phyloP scores from a whole-genome alignment of 1,284 basidiomycete genomes.

The Coniophora puteana region DNA sequence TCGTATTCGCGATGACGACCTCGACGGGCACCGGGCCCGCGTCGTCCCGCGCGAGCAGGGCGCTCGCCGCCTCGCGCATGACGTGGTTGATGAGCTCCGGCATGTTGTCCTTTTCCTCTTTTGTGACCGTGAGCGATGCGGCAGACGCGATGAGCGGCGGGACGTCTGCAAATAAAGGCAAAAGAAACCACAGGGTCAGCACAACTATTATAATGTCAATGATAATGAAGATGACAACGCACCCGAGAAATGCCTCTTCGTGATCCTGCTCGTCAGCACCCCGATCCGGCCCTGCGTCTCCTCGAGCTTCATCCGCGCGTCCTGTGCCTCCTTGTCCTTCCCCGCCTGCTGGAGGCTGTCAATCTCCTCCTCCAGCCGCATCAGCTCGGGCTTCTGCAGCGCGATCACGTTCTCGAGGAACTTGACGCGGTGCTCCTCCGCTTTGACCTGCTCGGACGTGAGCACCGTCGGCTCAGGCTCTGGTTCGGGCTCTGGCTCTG shows the following conservation, averaged over 20 bases:
- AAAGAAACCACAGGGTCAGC: no score
- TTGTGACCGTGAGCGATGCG: no score
- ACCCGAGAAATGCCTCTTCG: slow-evolving; percentile 21
- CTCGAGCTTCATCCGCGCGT: slow-evolving; percentile 14
- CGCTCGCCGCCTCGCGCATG: no score
- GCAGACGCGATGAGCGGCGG: no score
- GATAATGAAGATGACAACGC: not conserved
- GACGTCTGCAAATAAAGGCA: no score
- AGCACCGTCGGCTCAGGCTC: slow-evolving; percentile 13
- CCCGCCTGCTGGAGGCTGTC: no score
- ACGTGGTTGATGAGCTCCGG: no score
- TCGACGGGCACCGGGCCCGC: no score
- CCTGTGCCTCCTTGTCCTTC: not conserved
- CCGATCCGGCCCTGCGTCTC: slow-evolving; percentile 13
- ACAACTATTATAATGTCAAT: slow-evolving; percentile 9
- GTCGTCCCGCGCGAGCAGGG: no score
- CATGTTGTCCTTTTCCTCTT: no score
- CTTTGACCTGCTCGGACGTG: slow-evolving; percentile 18
- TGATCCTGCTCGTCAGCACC: slow-evolving; percentile 12
- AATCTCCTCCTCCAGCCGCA: slow-evolving; percentile 6
- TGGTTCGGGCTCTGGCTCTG: no score
- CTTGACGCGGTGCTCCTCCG: slow-evolving; percentile 20
- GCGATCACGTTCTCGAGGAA: slow-evolving; percentile 18
- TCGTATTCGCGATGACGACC: no score
- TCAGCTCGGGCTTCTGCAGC: slow-evolving; percentile 11